These are phyloP conservation scores for Haplographium delicatum DNA, from an alignment of 495 filamentous ascomycete species.

Conservation along the genomic window DNA sequence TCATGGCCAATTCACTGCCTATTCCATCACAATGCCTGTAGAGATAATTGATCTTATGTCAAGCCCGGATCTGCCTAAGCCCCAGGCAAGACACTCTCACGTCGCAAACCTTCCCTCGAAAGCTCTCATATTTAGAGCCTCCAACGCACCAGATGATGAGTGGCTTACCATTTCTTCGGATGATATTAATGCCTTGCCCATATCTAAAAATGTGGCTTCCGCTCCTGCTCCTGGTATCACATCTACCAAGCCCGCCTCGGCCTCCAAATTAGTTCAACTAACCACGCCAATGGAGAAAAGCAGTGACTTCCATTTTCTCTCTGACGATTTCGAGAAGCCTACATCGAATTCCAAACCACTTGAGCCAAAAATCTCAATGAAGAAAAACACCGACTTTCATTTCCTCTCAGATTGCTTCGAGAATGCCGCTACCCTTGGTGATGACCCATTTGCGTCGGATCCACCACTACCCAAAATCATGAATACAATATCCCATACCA, in stretches of 20 bases:
- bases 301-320: slow-evolving; percentile 3
- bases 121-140: slow-evolving; percentile 3
- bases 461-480: slow-evolving; percentile 22
- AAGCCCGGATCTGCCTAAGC: slow-evolving; percentile 9
- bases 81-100: background rate
- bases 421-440: slow-evolving; percentile 27
- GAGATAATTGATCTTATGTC: slow-evolving; percentile 21
- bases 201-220: no score
- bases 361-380: no score
- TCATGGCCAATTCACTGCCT: background rate
- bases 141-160: background rate
- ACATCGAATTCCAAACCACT: no score
- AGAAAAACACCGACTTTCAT: no score
- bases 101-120: background rate
- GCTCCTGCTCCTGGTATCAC: no score
- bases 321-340: background rate
- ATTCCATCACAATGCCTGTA: slow-evolving; percentile 10
- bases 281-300: no score
- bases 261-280: no score
- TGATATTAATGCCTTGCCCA: background rate
- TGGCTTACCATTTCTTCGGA: slow-evolving; percentile 18
- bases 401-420: slow-evolving; percentile 51
- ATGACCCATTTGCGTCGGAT: slow-evolving; percentile 18
- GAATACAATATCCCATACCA: no score
- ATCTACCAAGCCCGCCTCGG: no score